Conservation (phyloP, 805 yeast genomes). For the Pichia insulana region DNA sequence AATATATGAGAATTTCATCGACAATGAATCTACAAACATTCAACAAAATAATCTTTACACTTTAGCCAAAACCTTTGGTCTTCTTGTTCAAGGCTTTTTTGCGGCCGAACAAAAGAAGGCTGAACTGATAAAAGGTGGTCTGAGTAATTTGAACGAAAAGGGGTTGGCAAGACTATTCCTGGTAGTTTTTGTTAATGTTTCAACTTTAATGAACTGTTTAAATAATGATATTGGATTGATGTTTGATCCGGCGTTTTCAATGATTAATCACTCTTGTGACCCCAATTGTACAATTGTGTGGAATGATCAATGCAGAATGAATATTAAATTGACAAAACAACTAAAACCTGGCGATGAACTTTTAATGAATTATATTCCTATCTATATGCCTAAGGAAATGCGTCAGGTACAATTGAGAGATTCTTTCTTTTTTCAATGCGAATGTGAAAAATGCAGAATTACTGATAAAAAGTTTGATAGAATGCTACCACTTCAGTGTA, state of each 20-base stretch:
- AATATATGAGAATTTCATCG: slow-evolving; percentile 5
- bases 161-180: slow-evolving; percentile 16
- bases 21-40: not conserved
- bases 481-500: slow-evolving; percentile 24
- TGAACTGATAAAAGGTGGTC: not conserved
- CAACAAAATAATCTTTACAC: slow-evolving; percentile 13
- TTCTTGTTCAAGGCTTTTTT: slow-evolving; percentile 8
- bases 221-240: slow-evolving; percentile 26
- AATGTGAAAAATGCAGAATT: slow-evolving; percentile 24
- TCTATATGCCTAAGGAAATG: slow-evolving; percentile 23
- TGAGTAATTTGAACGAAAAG: slow-evolving; percentile 1
- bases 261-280: slow-evolving; percentile 34
- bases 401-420: slow-evolving; percentile 22
- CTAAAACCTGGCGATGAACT: slow-evolving; percentile 23
- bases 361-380: slow-evolving; percentile 25
- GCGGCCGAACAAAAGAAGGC: not conserved
- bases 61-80: slow-evolving; percentile 11
- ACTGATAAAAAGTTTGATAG: slow-evolving; percentile 16
- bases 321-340: slow-evolving; percentile 16
- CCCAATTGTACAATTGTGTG: slow-evolving; percentile 27
- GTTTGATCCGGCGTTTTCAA: slow-evolving; percentile 31
- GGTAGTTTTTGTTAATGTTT: slow-evolving; percentile 25
- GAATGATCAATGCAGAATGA: slow-evolving; percentile 13
- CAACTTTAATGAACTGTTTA: slow-evolving; percentile 20
- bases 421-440: slow-evolving; percentile 29